Evolutionary conservation across 2,329 filamentous ascomycete genomes (phyloP).

Genomic region (Talaromyces sp.): DNA sequence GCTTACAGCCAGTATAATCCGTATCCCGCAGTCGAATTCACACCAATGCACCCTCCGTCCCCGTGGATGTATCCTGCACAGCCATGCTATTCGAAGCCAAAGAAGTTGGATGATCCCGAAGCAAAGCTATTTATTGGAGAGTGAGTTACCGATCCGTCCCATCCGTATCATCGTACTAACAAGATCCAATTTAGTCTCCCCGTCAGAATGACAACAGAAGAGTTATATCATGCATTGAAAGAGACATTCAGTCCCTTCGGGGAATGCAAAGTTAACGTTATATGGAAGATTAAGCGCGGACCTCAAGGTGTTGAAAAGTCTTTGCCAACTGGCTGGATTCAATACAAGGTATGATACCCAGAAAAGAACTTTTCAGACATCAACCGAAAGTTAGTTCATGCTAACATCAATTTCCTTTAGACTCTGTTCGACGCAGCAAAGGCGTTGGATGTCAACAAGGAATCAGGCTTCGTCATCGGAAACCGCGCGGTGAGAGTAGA

Average conservation of each 20-base stretch:
- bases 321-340: conserved; percentile 8
- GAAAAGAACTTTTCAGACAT: no score
- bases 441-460: not conserved
- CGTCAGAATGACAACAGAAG: not conserved
- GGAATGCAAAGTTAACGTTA: not conserved
- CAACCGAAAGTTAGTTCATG: not conserved
- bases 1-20: not conserved
- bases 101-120: not conserved
- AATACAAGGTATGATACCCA: not conserved
- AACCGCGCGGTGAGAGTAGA: conserved; percentile 1
- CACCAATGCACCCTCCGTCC: not conserved
- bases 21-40: not conserved
- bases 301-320: not conserved
- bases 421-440: not conserved
- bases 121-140: conserved; percentile 12
- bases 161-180: not conserved
- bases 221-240: not conserved
- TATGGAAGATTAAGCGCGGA: not conserved
- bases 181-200: not conserved
- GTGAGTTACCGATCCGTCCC: not conserved
- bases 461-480: not conserved
- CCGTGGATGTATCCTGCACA: not conserved
- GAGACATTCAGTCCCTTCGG: not conserved
- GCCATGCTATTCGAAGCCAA: not conserved
- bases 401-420: not conserved